Conservation (phyloP, 495 filamentous ascomycete genomes). For the Elasticomyces elasticus region DNA sequence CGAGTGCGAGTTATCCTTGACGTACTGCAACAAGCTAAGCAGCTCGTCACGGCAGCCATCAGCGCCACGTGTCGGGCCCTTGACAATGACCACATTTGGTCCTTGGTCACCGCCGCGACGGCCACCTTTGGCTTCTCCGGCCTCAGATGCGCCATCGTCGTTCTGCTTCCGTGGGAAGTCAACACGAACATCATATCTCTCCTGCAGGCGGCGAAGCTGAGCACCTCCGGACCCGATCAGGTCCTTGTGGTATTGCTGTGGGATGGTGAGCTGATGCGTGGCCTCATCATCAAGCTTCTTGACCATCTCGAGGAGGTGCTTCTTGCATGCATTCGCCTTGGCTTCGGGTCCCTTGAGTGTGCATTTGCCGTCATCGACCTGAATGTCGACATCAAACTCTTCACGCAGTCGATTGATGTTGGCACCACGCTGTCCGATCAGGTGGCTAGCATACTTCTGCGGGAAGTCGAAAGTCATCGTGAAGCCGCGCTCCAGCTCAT, state of each 20-base stretch:
- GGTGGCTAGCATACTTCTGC: slow-evolving; percentile 81
- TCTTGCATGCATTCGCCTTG: slow-evolving; percentile 73
- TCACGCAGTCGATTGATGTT: slow-evolving; percentile 93
- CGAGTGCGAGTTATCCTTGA: slow-evolving; percentile 69
- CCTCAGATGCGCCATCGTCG: slow-evolving; percentile 45
- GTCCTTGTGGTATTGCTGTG: slow-evolving; percentile 75
- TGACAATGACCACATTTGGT: slow-evolving; percentile 80
- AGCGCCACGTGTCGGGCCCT: slow-evolving; percentile 81
- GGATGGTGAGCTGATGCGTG: slow-evolving; percentile 75
- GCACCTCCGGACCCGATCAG: slow-evolving; percentile 55
- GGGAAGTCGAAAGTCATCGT: slow-evolving; percentile 82
- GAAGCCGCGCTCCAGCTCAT: slow-evolving; percentile 81
- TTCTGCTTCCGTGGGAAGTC: slow-evolving; percentile 76
- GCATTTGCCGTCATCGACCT: slow-evolving; percentile 64
- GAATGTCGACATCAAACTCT: slow-evolving; percentile 94
- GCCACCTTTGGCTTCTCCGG: slow-evolving; percentile 54
- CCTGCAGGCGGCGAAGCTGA: slow-evolving; percentile 62
- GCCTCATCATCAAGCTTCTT: slow-evolving; percentile 81
- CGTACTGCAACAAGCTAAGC: slow-evolving; percentile 72
- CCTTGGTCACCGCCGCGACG: slow-evolving; percentile 64
- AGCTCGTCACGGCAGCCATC: slow-evolving; percentile 87
- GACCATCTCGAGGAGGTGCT: slow-evolving; percentile 62
- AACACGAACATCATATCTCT: slow-evolving; percentile 82
- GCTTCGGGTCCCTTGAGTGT: slow-evolving; percentile 62
- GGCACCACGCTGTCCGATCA: slow-evolving; percentile 86